These are phyloP conservation scores for Kockiozyma suomiensis DNA, from an alignment of 805 yeast genomes.

Conservation along the genomic window DNA sequence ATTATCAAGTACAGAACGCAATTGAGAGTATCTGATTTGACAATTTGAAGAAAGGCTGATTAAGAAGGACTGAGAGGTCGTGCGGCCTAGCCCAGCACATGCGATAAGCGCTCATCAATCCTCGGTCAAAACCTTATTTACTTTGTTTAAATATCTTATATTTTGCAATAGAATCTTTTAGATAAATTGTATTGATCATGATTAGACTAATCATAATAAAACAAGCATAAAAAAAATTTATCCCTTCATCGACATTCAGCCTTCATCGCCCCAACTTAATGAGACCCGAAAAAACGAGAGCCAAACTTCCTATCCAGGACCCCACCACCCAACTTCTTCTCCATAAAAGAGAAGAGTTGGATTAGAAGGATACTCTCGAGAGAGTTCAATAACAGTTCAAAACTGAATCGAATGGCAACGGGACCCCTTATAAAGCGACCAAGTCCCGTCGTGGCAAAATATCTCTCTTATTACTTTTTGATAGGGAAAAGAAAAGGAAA, in stretches of 20 bases:
- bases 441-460: slow-evolving; percentile 34
- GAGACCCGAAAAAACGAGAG: slow-evolving; percentile 30
- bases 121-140: background rate
- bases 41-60: background rate
- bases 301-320: slow-evolving; percentile 35
- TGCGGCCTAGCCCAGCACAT: slow-evolving; percentile 3
- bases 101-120: slow-evolving; percentile 15
- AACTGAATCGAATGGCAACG: slow-evolving; percentile 31
- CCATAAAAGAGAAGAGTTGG: too few relatives aligned
- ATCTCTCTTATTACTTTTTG: slow-evolving; percentile 35
- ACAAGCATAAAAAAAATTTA: slow-evolving; percentile 6
- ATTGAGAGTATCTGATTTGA: background rate
- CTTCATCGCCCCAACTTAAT: slow-evolving; percentile 34
- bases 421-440: slow-evolving; percentile 15
- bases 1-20: background rate
- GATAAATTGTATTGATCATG: too few relatives aligned
- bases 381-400: slow-evolving; percentile 1
- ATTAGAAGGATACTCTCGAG: slow-evolving; percentile 25
- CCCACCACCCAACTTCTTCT: background rate
- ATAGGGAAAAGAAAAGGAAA: slow-evolving; percentile 22
- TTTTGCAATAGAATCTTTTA: background rate
- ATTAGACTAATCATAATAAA: background rate
- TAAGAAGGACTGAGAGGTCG: background rate
- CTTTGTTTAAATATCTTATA: background rate
- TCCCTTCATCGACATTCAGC: slow-evolving; percentile 35